Percentiles rank a stretch among this genome's conserved stretches.
These are phyloP conservation scores for Albizia julibrissin DNA, from an alignment of 306 rosid species.

Conservation along the genomic window DNA sequence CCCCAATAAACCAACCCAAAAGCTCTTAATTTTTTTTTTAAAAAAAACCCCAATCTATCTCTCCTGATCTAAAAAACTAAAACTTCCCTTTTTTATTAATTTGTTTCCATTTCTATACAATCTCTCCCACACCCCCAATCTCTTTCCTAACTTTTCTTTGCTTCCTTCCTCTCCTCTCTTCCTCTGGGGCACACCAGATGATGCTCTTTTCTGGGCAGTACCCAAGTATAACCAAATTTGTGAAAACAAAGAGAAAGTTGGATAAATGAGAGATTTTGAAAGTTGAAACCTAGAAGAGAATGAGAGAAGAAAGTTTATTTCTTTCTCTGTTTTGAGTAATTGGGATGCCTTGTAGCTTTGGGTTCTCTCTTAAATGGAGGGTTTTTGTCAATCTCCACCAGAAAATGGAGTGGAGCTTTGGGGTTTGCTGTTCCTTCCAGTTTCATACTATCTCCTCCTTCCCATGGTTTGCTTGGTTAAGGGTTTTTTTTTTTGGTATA, in stretches of 20 bases:
- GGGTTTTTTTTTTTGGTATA: slow-evolving; percentile 33
- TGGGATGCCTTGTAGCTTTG: slow-evolving; percentile 33
- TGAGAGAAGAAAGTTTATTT: neutral
- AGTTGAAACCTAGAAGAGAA: slow-evolving; percentile 55
- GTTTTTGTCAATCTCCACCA: slow-evolving; percentile 44
- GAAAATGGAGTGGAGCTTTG: slow-evolving; percentile 33
- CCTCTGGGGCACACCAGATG: slow-evolving; percentile 43
- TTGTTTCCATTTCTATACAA: slow-evolving; percentile 44
- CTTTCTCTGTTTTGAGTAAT: slow-evolving; percentile 3
- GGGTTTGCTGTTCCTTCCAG: slow-evolving; percentile 60
- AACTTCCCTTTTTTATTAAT: neutral
- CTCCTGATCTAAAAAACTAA: neutral
- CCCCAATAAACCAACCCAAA: slow-evolving; percentile 8
- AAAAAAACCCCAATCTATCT: neutral
- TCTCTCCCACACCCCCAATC: slow-evolving; percentile 19
- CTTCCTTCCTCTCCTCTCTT: slow-evolving; percentile 34
- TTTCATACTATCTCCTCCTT: slow-evolving; percentile 52
- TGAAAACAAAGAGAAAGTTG: slow-evolving; percentile 59
- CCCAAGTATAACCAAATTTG: slow-evolving; percentile 58
- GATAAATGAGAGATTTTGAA: slow-evolving; percentile 28
- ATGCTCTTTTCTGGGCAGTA: slow-evolving; percentile 64
- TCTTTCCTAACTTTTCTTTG: slow-evolving; percentile 16
- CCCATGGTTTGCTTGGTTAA: slow-evolving; percentile 36
- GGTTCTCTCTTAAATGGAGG: slow-evolving; percentile 31
- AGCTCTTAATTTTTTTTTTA: no score